phyloP scores from a whole-genome alignment of 2,329 filamentous ascomycete genomes.

The Penicillium sp. region DNA sequence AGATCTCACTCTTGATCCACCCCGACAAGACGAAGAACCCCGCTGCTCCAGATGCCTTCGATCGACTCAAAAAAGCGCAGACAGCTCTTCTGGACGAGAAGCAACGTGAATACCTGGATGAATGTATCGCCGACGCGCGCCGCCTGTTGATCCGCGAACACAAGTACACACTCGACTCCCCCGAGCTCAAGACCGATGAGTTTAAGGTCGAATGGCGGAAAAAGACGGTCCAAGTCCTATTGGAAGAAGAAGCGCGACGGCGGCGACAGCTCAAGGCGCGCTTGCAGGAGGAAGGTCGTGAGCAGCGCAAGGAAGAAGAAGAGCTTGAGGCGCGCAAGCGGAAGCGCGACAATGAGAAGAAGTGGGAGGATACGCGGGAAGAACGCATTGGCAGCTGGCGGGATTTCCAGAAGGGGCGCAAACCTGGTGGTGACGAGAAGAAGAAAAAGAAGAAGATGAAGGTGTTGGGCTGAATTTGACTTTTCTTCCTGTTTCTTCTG shows the following conservation, averaged over 20 bases:
- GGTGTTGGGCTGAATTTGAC: conserved; percentile 42
- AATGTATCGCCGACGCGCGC: conserved; percentile 89
- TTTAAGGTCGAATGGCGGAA: conserved; percentile 81
- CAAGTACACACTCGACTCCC: conserved; percentile 82
- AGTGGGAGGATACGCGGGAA: conserved; percentile 89
- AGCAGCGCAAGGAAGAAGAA: conserved; percentile 76
- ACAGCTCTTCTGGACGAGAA: conserved; percentile 89
- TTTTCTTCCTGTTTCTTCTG: too few species aligned
- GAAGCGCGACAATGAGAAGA: conserved; percentile 84
- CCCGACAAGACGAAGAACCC: conserved; percentile 95
- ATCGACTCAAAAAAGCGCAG: conserved; percentile 91
- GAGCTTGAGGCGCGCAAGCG: conserved; percentile 71
- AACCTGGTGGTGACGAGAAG: conserved; percentile 45
- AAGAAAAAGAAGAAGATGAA: conserved; percentile 55
- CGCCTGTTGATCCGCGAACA: conserved; percentile 89
- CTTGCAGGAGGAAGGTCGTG: conserved; percentile 90
- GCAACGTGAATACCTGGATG: conserved; percentile 73
- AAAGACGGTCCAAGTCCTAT: conserved; percentile 79
- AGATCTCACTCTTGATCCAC: conserved; percentile 97
- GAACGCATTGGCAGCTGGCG: conserved; percentile 90
- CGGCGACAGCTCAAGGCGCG: conserved; percentile 81
- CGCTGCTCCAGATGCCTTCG: conserved; percentile 85
- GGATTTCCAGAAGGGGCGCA: conserved; percentile 67
- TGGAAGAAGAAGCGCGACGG: conserved; percentile 82
- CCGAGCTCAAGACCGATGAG: conserved; percentile 68